A percentile compares a stretch with the other conserved stretches of the same genome.
phyloP scores from a whole-genome alignment of 2,329 filamentous ascomycete species.

The Talaromyces sp. region DNA sequence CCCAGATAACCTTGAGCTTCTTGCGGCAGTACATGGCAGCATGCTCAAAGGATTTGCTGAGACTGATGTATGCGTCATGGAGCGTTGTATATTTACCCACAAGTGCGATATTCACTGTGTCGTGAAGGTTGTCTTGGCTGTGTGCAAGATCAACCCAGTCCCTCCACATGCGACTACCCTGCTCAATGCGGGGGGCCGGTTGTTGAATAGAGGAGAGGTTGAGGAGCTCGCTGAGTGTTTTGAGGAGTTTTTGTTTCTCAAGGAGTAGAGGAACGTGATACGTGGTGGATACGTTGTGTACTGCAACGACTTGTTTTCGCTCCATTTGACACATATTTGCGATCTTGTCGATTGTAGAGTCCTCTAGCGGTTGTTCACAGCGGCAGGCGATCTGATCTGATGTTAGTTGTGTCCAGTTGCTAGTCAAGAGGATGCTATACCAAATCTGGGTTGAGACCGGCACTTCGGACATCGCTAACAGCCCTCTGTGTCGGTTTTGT shows the following conservation, averaged over 20 bases:
- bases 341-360: slow-evolving; percentile 77
- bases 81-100: slow-evolving; percentile 90
- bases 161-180: slow-evolving; percentile 70
- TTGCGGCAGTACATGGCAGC: slow-evolving; percentile 79
- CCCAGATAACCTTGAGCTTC: slow-evolving; percentile 76
- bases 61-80: slow-evolving; percentile 80
- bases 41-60: slow-evolving; percentile 86
- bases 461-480: slow-evolving; percentile 68
- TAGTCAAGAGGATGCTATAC: background rate
- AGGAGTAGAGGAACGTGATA: slow-evolving; percentile 96
- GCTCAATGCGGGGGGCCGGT: slow-evolving; percentile 53
- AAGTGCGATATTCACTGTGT: slow-evolving; percentile 70
- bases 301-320: slow-evolving; percentile 75
- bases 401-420: background rate
- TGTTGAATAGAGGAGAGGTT: slow-evolving; percentile 59
- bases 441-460: slow-evolving; percentile 19
- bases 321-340: slow-evolving; percentile 87
- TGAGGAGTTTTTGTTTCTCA: slow-evolving; percentile 71
- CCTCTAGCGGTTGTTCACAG: slow-evolving; percentile 72
- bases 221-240: slow-evolving; percentile 63
- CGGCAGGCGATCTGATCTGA: slow-evolving; percentile 85
- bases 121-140: slow-evolving; percentile 58
- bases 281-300: slow-evolving; percentile 82
- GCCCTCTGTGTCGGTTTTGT: slow-evolving; percentile 95
- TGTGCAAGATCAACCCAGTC: slow-evolving; percentile 72